Base-by-base conservation (phyloP, 2,329 filamentous ascomycete genomes). In the Bipolaris sorokiniana region DNA sequence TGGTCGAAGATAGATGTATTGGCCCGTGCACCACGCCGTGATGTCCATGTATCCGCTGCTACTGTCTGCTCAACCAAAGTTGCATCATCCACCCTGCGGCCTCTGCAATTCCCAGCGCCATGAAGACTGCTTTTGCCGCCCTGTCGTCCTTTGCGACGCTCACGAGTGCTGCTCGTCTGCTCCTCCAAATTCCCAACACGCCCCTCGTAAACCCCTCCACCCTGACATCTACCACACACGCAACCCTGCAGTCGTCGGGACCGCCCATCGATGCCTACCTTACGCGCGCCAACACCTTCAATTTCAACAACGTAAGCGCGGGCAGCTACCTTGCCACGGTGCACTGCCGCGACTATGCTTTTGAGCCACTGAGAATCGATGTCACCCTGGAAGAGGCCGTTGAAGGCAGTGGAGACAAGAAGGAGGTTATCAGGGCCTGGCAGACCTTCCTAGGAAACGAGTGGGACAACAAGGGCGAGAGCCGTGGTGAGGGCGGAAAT, bases 391-490 rank as follows among this genome's bases (percentile, higher is more conserved):
- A 67, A 44, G 70, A 69, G 49, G 63, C 62, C 3, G 70, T 66
- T 2, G 66, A 70, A 50, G 71, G 66, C 10, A 74, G 59, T 41
- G 70, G 68, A 46, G 69, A 71, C 22, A 66, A 67, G 64, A 72
- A 61, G 58, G 73, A 56, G 76, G 81, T 82, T 45, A 81, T 92
- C 3, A 79, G 83, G 40, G 88, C 88, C 26, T 95, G 90, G 89
- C 90, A 94, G 81, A 96, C 92, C 23, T 96, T 88, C 74, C 83
- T 92, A 46, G 92, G 92, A 0, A 94, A 96, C 69, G 90, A 95
- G 66, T 97, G 94, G 92, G 87, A 83, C 16, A 96, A 97, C 74
- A 90, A 87, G 71, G 94, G 93, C 15, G 89, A 90, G 78, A 82
- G 75, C 44, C 79, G 82, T 48, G 79, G 76, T 20, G 76, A 78